These are phyloP conservation scores for Hypomyces perniciosus DNA, from an alignment of 2,329 filamentous ascomycete genomes.

Conservation along the genomic window DNA sequence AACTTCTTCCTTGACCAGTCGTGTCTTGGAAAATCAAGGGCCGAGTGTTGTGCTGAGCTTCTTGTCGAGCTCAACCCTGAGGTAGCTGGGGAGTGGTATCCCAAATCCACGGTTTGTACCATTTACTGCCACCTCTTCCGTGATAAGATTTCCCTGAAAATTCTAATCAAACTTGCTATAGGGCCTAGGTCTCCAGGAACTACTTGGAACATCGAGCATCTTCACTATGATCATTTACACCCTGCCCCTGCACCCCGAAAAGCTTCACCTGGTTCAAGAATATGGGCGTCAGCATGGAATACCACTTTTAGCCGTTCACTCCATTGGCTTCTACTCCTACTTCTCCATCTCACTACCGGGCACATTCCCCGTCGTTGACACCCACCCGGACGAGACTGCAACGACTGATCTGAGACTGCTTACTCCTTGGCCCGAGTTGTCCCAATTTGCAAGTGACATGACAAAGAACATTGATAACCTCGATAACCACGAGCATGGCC, in stretches of 20 bases:
- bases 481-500: conserved; percentile 77
- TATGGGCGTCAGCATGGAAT: conserved; percentile 53
- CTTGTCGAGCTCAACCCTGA: conserved; percentile 89
- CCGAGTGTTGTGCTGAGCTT: conserved; percentile 69
- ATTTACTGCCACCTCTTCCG: neutral
- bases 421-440: conserved; percentile 78
- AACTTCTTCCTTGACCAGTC: conserved; percentile 93
- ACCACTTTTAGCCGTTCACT: conserved; percentile 77
- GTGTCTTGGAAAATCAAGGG: conserved; percentile 69
- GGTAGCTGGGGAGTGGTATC: conserved; percentile 69
- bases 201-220: conserved; percentile 34
- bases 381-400: conserved; percentile 82
- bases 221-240: conserved; percentile 54
- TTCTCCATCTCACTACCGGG: conserved; percentile 73
- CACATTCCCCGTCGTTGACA: conserved; percentile 90
- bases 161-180: conserved; percentile 13
- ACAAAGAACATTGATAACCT: conserved; percentile 64
- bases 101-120: conserved; percentile 33
- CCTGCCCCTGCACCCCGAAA: conserved; percentile 40
- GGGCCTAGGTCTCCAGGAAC: conserved; percentile 29
- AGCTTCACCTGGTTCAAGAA: conserved; percentile 39
- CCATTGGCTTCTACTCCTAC: conserved; percentile 85
- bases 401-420: conserved; percentile 80
- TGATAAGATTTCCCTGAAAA: neutral
- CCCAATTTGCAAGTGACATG: conserved; percentile 59